Evolutionary conservation across 2,329 filamentous ascomycete genomes (phyloP).

Genomic region (Xylariaceae sp.): DNA sequence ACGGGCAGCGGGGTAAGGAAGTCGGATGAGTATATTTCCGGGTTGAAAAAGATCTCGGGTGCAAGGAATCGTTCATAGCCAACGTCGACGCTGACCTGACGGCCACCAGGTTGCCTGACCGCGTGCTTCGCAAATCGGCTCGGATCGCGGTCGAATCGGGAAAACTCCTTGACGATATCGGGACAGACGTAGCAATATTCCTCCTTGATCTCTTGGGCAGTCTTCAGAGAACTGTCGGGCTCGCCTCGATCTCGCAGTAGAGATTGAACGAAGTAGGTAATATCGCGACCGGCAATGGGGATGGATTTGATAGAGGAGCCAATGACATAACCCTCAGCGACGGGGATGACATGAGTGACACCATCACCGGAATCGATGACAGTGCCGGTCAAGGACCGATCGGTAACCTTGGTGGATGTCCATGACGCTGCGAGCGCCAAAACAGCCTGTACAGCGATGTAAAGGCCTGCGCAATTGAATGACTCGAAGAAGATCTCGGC

Average conservation of each 20-base stretch:
- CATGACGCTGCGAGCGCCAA: constrained; percentile 94
- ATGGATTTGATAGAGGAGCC: constrained; percentile 99
- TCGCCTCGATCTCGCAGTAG: constrained; percentile 93
- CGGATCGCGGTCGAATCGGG: constrained; percentile 87
- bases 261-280: constrained; percentile 98
- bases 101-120: constrained; percentile 80
- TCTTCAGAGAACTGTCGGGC: constrained; percentile 94
- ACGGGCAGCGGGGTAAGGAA: constrained; percentile 92
- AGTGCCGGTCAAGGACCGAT: constrained; percentile 91
- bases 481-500: constrained; percentile 99
- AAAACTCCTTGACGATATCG: constrained; percentile 98
- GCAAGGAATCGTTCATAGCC: constrained; percentile 98
- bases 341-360: constrained; percentile 98
- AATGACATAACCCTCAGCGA: constrained; percentile 98
- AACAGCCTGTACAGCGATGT: constrained; percentile 97
- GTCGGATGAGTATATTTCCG: constrained; percentile 98
- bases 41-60: constrained; percentile 99
- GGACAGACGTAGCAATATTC: constrained; percentile 98
- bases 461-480: constrained; percentile 98
- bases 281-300: constrained; percentile 94
- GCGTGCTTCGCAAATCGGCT: constrained; percentile 88
- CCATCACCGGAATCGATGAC: constrained; percentile 98
- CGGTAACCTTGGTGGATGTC: constrained; percentile 97
- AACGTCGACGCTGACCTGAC: constrained; percentile 81
- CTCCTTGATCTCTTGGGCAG: constrained; percentile 96